These are phyloP conservation scores for Sphaceloma murrayae DNA, from an alignment of 2,329 filamentous ascomycete species.

Conservation along the genomic window DNA sequence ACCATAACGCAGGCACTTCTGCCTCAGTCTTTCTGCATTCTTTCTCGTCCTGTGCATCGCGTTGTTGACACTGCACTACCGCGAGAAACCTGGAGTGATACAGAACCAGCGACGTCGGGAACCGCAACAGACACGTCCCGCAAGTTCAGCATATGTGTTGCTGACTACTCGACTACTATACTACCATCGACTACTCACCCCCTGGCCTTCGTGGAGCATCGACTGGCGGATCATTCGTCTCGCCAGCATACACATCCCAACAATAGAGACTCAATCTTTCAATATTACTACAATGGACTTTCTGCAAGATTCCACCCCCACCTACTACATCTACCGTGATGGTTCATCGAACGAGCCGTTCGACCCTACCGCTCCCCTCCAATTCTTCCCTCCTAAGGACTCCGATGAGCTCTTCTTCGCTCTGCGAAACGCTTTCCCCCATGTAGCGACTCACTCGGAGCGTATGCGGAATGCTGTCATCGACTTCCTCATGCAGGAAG, in stretches of 20 bases:
- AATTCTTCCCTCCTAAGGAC: constrained; percentile 32
- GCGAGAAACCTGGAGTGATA: too few species aligned
- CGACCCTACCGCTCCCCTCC: constrained; percentile 27
- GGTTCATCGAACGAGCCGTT: constrained; percentile 24
- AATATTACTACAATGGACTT: constrained; percentile 18
- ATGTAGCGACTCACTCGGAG: constrained; percentile 30
- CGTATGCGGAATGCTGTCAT: constrained; percentile 33
- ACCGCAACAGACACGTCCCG: too few species aligned
- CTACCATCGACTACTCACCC: too few species aligned
- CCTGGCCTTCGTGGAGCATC: too few species aligned
- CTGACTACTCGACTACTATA: too few species aligned
- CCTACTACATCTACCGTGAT: constrained; percentile 30
- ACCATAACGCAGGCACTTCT: neutral
- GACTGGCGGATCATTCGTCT: neutral
- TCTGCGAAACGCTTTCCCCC: constrained; percentile 28
- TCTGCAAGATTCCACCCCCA: constrained; percentile 18
- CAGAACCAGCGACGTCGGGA: too few species aligned
- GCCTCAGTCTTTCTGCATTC: neutral
- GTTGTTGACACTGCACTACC: neutral
- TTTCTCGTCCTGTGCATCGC: neutral
- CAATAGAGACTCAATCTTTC: too few species aligned
- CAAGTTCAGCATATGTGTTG: too few species aligned
- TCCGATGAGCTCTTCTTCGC: constrained; percentile 34
- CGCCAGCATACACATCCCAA: too few species aligned
- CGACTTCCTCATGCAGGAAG: constrained; percentile 31